A percentile compares a stretch with the other conserved stretches of the same genome.
Conservation (phyloP, 2,329 filamentous ascomycete genomes). For the Eurotiales sp. region DNA sequence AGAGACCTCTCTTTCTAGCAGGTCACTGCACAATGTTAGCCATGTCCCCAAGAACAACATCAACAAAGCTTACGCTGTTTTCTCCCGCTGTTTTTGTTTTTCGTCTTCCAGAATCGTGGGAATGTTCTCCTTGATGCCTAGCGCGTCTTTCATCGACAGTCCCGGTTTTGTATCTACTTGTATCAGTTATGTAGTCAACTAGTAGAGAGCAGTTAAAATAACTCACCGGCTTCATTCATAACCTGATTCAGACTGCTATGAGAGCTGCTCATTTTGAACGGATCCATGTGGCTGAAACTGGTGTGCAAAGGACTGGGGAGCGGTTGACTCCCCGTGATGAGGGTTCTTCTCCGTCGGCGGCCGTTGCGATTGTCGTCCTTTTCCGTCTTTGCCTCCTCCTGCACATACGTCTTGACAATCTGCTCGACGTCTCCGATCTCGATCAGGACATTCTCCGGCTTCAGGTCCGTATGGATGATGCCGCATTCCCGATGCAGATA, state of each 20-base stretch:
- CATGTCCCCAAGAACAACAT: not conserved
- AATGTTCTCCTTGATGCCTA: conserved; percentile 48
- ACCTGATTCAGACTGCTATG: conserved; percentile 80
- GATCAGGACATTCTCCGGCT: conserved; percentile 97
- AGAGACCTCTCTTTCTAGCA: conserved; percentile 88
- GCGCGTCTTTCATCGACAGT: conserved; percentile 55
- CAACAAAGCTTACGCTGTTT: conserved; percentile 71
- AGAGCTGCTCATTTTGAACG: conserved; percentile 58
- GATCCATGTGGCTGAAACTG: conserved; percentile 76
- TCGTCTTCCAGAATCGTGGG: conserved; percentile 45
- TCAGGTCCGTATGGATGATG: conserved; percentile 96
- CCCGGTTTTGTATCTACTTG: conserved; percentile 44
- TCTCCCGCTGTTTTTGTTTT: conserved; percentile 79
- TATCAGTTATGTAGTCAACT: conserved; percentile 48
- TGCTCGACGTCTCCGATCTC: conserved; percentile 99
- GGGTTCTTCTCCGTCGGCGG: conserved; percentile 78
- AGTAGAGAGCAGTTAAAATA: conserved; percentile 24
- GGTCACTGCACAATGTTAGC: conserved; percentile 57
- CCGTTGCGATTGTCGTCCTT: conserved; percentile 89
- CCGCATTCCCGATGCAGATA: conserved; percentile 97
- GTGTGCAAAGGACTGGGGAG: conserved; percentile 91
- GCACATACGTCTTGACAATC: conserved; percentile 94
- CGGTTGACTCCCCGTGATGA: conserved; percentile 96
- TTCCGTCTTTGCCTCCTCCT: conserved; percentile 61
- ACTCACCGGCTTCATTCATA: conserved; percentile 65